Evolutionary conservation across 495 filamentous ascomycete genomes (phyloP).

Genomic region (Patellaria atrata): DNA sequence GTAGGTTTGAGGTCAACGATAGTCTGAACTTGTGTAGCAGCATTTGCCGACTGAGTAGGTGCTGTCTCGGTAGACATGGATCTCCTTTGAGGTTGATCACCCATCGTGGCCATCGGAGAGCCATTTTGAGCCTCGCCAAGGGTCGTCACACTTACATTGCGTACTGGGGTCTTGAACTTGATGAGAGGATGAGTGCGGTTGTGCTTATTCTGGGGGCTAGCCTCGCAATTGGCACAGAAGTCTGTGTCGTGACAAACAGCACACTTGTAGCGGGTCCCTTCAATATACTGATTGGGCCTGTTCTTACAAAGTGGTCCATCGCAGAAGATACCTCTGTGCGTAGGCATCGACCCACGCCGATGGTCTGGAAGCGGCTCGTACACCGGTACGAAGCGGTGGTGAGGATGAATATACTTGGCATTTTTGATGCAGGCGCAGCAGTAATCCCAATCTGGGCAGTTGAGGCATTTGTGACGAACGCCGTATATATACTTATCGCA

Average conservation of each 20-base stretch:
- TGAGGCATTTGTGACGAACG: constrained; percentile 91
- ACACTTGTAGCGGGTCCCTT: constrained; percentile 87
- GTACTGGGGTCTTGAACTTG: constrained; percentile 91
- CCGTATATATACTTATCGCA: constrained; percentile 84
- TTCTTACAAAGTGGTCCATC: constrained; percentile 80
- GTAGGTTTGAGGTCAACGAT: constrained; percentile 55
- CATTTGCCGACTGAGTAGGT: constrained; percentile 34
- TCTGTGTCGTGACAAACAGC: constrained; percentile 93
- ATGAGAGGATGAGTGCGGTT: constrained; percentile 91
- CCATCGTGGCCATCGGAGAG: constrained; percentile 45
- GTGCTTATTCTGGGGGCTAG: constrained; percentile 66
- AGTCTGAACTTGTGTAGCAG: constrained; percentile 53
- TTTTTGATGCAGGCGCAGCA: constrained; percentile 62
- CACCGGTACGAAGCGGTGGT: constrained; percentile 81
- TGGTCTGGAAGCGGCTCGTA: constrained; percentile 60
- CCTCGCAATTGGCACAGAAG: constrained; percentile 91
- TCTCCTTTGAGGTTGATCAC: constrained; percentile 37
- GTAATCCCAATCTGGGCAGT: constrained; percentile 96
- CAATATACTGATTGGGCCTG: constrained; percentile 51
- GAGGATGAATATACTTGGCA: constrained; percentile 53
- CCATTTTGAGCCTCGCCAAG: constrained; percentile 57
- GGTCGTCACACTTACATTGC: constrained; percentile 78
- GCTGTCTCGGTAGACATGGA: constrained; percentile 39
- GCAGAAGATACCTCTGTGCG: constrained; percentile 80
- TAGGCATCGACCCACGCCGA: constrained; percentile 22